Evolutionary conservation across 345 rosid genomes (phyloP), one percentile per base, ranked within the genome.

Genomic region (Dipteronia sinensis): DNA sequence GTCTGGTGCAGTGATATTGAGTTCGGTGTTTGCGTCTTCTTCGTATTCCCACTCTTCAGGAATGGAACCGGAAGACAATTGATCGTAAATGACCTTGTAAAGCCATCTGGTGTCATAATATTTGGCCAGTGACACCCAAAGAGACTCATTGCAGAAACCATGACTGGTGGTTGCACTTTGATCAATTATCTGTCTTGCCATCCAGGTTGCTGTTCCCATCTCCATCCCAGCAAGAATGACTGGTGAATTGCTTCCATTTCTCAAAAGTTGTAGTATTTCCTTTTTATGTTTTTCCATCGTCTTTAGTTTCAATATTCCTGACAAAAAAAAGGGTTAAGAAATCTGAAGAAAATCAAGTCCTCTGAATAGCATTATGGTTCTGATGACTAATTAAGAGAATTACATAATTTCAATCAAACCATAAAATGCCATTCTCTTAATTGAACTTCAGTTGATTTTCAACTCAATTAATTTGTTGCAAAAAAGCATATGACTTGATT

Each of bases 141-240:
- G 66, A 34, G 69, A 77, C 68, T 44, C 76, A 27, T 65, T 78
- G 65, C 82, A 88, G 0, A 0, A 1, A 8, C 55, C n/a, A 0
- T 7, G 1, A 0, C 2, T 1, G 20, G 22, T 1, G 20, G 22
- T 8, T 10, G 61, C 89, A 23, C 1, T 0, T 2, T n/a, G n/a
- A n/a, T 88, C 15, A 23, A 29, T 65, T 22, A 82, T 66, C 49
- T 25, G 31, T 63, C 73, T 78, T 20, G 91, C 88, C 71, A 85
- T 47, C 89, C 90, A 75, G 3, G 91, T 87, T 82, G 91, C 93
- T 0, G 76, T 79, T 63, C 93, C 88, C 58, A 77, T 69, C 16
- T 69, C 25, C 58, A 91, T 19, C 51, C 90, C 89, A 12, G 13
- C 40, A 23, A 88, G 62, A 59, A 80, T 29, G 42, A 87, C 31